Conservation (phyloP, 2,329 filamentous ascomycete genomes). For the Colletotrichum cereale region DNA sequence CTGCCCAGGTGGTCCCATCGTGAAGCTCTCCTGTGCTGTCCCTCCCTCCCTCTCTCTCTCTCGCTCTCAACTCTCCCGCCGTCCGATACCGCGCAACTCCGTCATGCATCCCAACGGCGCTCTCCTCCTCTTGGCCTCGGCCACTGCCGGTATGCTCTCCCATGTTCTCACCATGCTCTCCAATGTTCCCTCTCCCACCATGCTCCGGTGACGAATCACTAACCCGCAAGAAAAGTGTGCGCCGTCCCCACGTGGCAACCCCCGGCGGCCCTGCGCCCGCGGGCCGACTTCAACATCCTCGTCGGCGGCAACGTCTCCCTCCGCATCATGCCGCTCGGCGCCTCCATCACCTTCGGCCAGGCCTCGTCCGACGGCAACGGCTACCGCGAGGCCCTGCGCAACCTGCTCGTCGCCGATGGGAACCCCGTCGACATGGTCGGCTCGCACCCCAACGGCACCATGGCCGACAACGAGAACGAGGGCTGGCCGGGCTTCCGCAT, state of each 20-base stretch:
- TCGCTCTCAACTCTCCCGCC: not conserved
- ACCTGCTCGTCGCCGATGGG: constrained; percentile 49
- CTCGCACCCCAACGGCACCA: constrained; percentile 52
- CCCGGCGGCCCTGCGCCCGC: constrained; percentile 15
- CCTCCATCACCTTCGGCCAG: constrained; percentile 56
- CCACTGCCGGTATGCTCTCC: constrained; percentile 22
- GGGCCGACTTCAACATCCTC: constrained; percentile 33
- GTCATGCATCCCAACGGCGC: constrained; percentile 20
- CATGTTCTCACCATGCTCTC: not conserved
- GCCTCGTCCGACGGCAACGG: constrained; percentile 54
- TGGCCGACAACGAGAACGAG: constrained; percentile 58
- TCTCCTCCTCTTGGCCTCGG: constrained; percentile 30
- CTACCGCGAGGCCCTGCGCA: constrained; percentile 52
- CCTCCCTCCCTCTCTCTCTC: no score
- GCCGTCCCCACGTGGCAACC: constrained; percentile 33
- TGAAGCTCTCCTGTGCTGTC: not conserved
- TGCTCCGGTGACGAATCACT: not conserved
- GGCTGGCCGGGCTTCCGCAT: constrained; percentile 59
- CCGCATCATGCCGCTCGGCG: constrained; percentile 59
- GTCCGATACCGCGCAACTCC: not conserved
- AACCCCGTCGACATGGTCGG: constrained; percentile 58
- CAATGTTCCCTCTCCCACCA: not conserved
- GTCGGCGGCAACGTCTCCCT: constrained; percentile 48
- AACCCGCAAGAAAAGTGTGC: constrained; percentile 20
- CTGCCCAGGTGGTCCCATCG: not conserved